These are phyloP conservation scores for Sphaerulina vaccinii DNA, from an alignment of 2,329 filamentous ascomycete genomes.

Conservation along the genomic window DNA sequence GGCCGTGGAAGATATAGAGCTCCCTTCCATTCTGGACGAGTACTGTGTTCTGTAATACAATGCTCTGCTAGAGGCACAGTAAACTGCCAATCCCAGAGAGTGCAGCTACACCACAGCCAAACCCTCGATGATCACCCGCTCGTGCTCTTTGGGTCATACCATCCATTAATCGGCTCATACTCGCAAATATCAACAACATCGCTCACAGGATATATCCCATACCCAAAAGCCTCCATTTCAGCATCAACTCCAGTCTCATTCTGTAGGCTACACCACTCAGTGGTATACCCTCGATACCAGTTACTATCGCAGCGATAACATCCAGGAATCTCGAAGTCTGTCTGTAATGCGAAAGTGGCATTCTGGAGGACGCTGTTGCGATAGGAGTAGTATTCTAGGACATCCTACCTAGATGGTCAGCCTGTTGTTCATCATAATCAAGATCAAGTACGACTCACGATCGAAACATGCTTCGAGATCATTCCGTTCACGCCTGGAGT, in stretches of 20 bases:
- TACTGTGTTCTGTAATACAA: too few species aligned
- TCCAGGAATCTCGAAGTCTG: background rate
- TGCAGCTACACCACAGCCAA: too few species aligned
- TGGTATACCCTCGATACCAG: background rate
- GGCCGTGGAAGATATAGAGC: too few species aligned
- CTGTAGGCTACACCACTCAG: background rate
- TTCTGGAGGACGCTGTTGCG: background rate
- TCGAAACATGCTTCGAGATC: background rate
- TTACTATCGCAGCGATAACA: background rate
- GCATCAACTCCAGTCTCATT: background rate
- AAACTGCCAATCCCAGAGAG: too few species aligned
- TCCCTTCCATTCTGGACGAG: too few species aligned
- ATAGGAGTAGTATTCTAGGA: background rate
- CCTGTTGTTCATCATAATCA: too few species aligned
- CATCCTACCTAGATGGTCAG: too few species aligned
- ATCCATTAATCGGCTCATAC: too few species aligned
- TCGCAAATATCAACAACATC: background rate
- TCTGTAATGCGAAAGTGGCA: background rate
- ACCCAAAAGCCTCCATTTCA: background rate
- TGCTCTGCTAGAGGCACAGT: too few species aligned
- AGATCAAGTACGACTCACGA: background rate
- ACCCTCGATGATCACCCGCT: too few species aligned
- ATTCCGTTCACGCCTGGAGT: background rate
- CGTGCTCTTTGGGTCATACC: too few species aligned
- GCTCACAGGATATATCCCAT: background rate